These are phyloP conservation scores for Rhizophagus prolifer DNA, from an alignment of 192 early-diverging fungal genomes.

Conservation along the genomic window DNA sequence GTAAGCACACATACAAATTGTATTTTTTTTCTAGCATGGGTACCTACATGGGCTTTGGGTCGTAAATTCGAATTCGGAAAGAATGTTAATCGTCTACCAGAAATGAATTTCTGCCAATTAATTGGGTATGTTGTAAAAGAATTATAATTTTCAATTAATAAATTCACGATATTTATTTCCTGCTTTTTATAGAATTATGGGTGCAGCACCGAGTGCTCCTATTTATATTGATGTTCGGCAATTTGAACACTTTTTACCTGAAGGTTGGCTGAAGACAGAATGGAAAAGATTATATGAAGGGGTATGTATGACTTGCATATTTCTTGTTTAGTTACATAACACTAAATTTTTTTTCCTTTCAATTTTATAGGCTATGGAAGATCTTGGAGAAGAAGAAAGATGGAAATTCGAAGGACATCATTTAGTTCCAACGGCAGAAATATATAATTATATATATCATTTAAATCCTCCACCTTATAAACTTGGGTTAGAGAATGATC, in stretches of 20 bases:
- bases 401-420: slow-evolving; percentile 28
- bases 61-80: slow-evolving; percentile 65
- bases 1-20: slow-evolving; percentile 32
- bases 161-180: not conserved
- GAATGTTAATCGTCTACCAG: slow-evolving; percentile 60
- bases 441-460: slow-evolving; percentile 14
- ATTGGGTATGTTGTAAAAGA: slow-evolving; percentile 48
- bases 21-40: slow-evolving; percentile 50
- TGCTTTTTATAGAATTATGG: slow-evolving; percentile 35
- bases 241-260: slow-evolving; percentile 36
- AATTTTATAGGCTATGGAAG: slow-evolving; percentile 13
- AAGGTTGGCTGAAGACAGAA: slow-evolving; percentile 1
- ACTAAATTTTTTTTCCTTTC: not conserved
- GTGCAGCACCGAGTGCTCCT: slow-evolving; percentile 55
- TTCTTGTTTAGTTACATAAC: not conserved
- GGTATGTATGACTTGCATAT: not conserved
- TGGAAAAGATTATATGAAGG: not conserved
- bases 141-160: not conserved
- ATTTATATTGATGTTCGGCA: slow-evolving; percentile 50
- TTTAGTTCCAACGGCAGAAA: not conserved
- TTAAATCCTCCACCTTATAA: slow-evolving; percentile 19
- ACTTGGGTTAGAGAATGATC: not conserved
- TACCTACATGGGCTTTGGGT: slow-evolving; percentile 79
- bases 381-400: not conserved
- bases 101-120: slow-evolving; percentile 64